Conservation (phyloP, 306 rosid species). For the Begonia fuchsioides region DNA sequence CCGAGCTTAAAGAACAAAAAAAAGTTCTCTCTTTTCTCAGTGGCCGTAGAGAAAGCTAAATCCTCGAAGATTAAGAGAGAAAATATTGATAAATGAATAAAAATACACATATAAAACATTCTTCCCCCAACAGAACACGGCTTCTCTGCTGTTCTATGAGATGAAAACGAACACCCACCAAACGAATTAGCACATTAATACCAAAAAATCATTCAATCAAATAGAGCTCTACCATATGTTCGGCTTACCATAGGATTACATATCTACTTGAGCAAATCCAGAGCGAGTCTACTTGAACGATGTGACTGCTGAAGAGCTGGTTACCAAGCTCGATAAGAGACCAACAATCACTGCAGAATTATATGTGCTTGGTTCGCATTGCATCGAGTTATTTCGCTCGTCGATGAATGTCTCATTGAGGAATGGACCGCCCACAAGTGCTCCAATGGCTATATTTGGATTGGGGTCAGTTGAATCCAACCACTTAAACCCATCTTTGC, state of each 20-base stretch:
- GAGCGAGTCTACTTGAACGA: slow-evolving; percentile 40
- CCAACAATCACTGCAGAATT: slow-evolving; percentile 76
- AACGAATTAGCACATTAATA: too few relatives aligned
- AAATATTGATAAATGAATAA: too few relatives aligned
- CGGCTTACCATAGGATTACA: background rate
- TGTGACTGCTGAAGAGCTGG: slow-evolving; percentile 64
- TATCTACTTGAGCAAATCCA: background rate
- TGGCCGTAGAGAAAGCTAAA: too few relatives aligned
- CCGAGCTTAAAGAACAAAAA: too few relatives aligned
- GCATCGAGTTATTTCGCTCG: slow-evolving; percentile 72
- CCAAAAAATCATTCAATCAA: too few relatives aligned
- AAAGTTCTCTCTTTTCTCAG: too few relatives aligned
- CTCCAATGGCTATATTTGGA: slow-evolving; percentile 83
- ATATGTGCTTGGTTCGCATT: slow-evolving; percentile 86
- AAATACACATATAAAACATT: too few relatives aligned
- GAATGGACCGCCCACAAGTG: slow-evolving; percentile 94
- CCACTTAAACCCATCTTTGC: slow-evolving; percentile 72
- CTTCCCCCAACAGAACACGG: too few relatives aligned
- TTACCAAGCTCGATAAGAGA: slow-evolving; percentile 81
- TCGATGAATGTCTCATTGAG: slow-evolving; percentile 59
- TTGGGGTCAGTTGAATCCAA: slow-evolving; percentile 56
- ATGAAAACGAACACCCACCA: too few relatives aligned
- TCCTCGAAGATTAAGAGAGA: too few relatives aligned
- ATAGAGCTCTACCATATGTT: too few relatives aligned
- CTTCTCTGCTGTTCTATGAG: too few relatives aligned